Evolutionary conservation across 1,139 yeast genomes (phyloP).

Genomic region (Kurtzmaniella quercitrusa): DNA sequence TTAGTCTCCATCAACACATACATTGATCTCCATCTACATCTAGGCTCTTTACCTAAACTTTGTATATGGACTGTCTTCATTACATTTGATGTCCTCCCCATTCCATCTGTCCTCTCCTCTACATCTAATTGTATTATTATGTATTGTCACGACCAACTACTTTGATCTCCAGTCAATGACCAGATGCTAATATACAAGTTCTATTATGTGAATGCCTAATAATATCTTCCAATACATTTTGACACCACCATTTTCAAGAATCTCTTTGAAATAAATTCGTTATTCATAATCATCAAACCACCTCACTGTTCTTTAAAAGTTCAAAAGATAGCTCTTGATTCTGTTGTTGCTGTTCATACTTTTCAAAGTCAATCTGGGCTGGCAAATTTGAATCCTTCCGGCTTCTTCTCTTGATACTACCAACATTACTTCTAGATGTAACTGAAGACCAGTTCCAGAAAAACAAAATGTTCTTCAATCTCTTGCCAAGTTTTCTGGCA

Average conservation of each 20-base stretch:
- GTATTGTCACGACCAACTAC: background rate
- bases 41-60: too few relatives aligned
- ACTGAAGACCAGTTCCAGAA: slow-evolving; percentile 9
- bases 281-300: background rate
- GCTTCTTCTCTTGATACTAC: slow-evolving; percentile 31
- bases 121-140: background rate
- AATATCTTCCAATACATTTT: too few relatives aligned
- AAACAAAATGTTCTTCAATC: slow-evolving; percentile 9
- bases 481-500: slow-evolving; percentile 24
- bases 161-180: background rate
- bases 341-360: slow-evolving; percentile 11
- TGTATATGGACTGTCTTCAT: too few relatives aligned
- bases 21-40: too few relatives aligned
- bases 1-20: too few relatives aligned
- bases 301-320: background rate
- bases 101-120: background rate
- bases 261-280: background rate
- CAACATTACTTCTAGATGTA: slow-evolving; percentile 7
- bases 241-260: background rate
- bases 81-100: too few relatives aligned
- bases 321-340: background rate
- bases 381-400: slow-evolving; percentile 58
- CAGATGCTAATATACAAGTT: background rate
- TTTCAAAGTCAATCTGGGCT: slow-evolving; percentile 30
- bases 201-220: background rate